Evolutionary conservation across 179 eudicot genomes (phyloP).

Genomic region (Silene noctiflora): DNA sequence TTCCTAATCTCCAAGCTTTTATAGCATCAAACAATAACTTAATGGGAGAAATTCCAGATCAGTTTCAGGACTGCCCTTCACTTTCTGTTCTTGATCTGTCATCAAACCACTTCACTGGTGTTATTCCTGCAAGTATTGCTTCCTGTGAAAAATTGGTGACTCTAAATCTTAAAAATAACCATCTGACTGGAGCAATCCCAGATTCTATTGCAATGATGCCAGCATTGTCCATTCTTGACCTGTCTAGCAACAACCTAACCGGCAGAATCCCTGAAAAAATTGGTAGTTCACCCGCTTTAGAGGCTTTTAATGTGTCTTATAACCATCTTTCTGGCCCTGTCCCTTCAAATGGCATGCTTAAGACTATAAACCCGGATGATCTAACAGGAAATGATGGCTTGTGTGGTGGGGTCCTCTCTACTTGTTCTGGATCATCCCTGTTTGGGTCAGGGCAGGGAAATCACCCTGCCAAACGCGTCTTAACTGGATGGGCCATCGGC

Average conservation of each 20-base stretch:
- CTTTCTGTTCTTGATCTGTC: conserved; percentile 82
- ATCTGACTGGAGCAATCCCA: conserved; percentile 60
- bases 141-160: conserved; percentile 71
- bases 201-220: conserved; percentile 63
- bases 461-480: conserved; percentile 45
- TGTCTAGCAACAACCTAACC: conserved; percentile 65
- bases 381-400: conserved; percentile 65
- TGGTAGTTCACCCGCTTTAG: conserved; percentile 84
- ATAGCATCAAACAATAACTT: conserved; percentile 59
- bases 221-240: conserved; percentile 66
- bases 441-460: conserved; percentile 27
- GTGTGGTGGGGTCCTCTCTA: conserved; percentile 76
- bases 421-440: conserved; percentile 45
- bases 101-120: conserved; percentile 70
- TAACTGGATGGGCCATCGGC: conserved; percentile 62
- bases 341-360: conserved; percentile 72
- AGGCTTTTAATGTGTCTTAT: conserved; percentile 69
- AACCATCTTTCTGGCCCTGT: conserved; percentile 74
- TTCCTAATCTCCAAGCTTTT: conserved; percentile 67
- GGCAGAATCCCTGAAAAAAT: conserved; percentile 68
- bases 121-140: conserved; percentile 68
- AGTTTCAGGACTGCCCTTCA: conserved; percentile 78
- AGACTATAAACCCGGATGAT: conserved; percentile 61
- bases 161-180: conserved; percentile 61
- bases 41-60: conserved; percentile 67